These are phyloP conservation scores for Skeletonema tropicum DNA, from an alignment of 108 stramenopile genomes.

Conservation along the genomic window DNA sequence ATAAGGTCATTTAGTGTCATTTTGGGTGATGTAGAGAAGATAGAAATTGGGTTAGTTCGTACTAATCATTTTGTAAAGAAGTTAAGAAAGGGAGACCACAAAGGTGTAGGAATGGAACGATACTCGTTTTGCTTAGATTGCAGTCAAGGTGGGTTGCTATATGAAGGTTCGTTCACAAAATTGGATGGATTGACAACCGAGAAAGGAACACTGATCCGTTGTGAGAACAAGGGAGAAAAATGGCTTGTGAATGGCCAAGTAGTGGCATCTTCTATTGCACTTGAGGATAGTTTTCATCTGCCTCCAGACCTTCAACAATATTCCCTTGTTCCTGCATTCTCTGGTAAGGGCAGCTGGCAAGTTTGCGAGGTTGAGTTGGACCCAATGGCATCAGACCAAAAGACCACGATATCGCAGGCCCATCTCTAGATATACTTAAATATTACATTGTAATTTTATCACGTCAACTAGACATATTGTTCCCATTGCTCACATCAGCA, in stretches of 20 bases:
- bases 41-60: conserved; percentile 47
- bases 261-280: conserved; percentile 43
- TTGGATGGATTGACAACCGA: conserved; percentile 43
- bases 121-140: conserved; percentile 53
- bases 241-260: conserved; percentile 50
- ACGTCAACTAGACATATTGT: background rate
- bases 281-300: conserved; percentile 51
- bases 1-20: conserved; percentile 50
- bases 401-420: conserved; percentile 35
- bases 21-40: conserved; percentile 48
- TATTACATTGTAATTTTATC: background rate
- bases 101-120: conserved; percentile 51
- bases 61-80: conserved; percentile 45
- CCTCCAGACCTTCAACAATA: conserved; percentile 49
- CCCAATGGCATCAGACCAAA: conserved; percentile 35
- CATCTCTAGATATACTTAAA: conserved; percentile 13
- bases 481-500: conserved; percentile 55
- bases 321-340: conserved; percentile 46
- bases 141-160: conserved; percentile 42
- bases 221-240: conserved; percentile 44
- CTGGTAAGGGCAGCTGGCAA: conserved; percentile 46
- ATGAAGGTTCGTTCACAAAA: conserved; percentile 51
- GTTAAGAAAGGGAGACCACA: conserved; percentile 41
- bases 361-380: conserved; percentile 57
- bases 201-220: conserved; percentile 43